Base-by-base conservation (phyloP, 2,329 filamentous ascomycete genomes). In the Phyllachora maydis region DNA sequence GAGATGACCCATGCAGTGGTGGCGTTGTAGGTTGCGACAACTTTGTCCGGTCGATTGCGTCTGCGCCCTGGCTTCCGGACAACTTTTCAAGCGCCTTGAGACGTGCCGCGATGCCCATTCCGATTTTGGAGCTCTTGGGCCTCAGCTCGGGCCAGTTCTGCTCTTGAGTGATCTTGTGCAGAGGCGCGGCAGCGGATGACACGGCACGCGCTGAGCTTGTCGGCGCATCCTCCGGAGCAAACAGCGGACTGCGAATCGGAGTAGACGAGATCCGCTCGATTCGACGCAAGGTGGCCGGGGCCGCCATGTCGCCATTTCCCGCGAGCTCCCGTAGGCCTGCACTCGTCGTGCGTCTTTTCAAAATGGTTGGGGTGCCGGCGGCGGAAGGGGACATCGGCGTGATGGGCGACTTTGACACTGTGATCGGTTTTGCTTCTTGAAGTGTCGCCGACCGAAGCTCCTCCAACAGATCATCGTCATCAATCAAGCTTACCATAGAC, bases 81-180 rank as follows among this genome's bases (percentile, higher is more conserved):
- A 88, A 60, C 45, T 81, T 83, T 41, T 92, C 78, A 25, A 98
- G 56, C 5, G 83, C 82, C 46, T 92, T 90, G 44, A 95, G 95
- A 19, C 88, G 73, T 43, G 85, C 79, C 3, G 85, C 90, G 30
- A 98, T 93, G 35, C 79, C 82, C 6, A 77, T 82, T 6, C 81
- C 83, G 13, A 95, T 65, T 37, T 78, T 88, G 33, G 72, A 60
- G 43, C 83, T 90, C 42, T 77, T 81, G 4, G 65, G 54, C 22
- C 59, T 52, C 23, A 73, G 40, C 24, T 59, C 58, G 9, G 61
- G 42, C 9, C 46, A 46, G 21, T 41, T 44, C 15, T 54, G 46
- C 34, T 65, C 62, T 31, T 60, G 64, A 6, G 51, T 52, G 22
- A 62, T 49, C 28, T 53, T 62, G 34, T 63, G 59, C 26, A 65